These are phyloP conservation scores for Cicer bijugum DNA, from an alignment of 306 rosid genomes.

Conservation along the genomic window DNA sequence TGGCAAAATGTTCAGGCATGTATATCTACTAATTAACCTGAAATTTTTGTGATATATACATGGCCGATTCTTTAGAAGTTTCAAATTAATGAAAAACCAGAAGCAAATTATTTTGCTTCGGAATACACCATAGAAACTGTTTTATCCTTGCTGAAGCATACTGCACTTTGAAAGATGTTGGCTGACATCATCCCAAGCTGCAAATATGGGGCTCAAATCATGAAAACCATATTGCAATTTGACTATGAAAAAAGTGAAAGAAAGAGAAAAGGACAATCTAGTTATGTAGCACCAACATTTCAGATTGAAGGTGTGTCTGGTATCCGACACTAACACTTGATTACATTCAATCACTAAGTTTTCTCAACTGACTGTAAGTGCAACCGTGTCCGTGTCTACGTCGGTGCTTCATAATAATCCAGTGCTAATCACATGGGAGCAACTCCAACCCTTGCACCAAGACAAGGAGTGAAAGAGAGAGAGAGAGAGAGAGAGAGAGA, in stretches of 20 bases:
- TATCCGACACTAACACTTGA: background rate
- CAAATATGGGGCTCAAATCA: slow-evolving; percentile 43
- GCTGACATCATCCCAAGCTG: slow-evolving; percentile 81
- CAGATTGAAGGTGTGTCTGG: background rate
- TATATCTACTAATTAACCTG: slow-evolving; percentile 35
- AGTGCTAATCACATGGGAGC: background rate
- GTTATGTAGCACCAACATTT: background rate
- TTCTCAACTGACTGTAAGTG: background rate
- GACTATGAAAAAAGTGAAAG: background rate
- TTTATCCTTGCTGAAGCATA: slow-evolving; percentile 59
- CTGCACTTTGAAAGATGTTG: slow-evolving; percentile 69
- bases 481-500: background rate
- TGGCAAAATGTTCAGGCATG: slow-evolving; percentile 30
- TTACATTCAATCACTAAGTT: background rate
- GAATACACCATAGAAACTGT: slow-evolving; percentile 39
- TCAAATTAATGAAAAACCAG: slow-evolving; percentile 21
- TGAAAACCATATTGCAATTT: slow-evolving; percentile 25
- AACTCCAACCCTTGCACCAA: background rate
- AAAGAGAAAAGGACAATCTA: background rate
- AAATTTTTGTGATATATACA: slow-evolving; percentile 24
- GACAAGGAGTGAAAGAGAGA: background rate
- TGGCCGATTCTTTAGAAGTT: slow-evolving; percentile 26
- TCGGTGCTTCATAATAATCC: background rate
- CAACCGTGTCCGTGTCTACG: background rate
- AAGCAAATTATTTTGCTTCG: slow-evolving; percentile 29